phyloP scores from a whole-genome alignment of 257 asterid species.

The Eucommia ulmoides region DNA sequence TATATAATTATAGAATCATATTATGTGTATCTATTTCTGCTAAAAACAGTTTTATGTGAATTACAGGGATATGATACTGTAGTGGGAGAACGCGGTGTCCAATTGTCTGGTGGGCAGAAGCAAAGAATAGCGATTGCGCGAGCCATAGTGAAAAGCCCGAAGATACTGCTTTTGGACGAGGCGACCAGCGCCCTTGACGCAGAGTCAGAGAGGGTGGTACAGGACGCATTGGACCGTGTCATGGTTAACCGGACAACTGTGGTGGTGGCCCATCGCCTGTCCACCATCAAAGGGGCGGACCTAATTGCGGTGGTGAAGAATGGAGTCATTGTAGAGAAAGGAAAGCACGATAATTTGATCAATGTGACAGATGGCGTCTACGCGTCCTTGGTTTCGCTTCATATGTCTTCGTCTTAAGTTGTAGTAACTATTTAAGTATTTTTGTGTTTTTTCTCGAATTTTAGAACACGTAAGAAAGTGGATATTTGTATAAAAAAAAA shows the following conservation, averaged over 20 bases:
- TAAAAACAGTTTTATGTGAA: no score
- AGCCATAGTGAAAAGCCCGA: constrained; percentile 49
- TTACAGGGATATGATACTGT: constrained; percentile 50
- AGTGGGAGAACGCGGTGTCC: constrained; percentile 69
- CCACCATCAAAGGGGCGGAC: constrained; percentile 53
- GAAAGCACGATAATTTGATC: constrained; percentile 40
- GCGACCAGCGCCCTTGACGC: constrained; percentile 71
- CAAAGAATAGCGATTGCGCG: constrained; percentile 67
- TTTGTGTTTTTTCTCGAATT: no score
- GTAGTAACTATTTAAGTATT: no score
- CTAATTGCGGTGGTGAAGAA: constrained; percentile 45
- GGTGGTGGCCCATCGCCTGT: constrained; percentile 57
- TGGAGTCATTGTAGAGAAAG: constrained; percentile 48
- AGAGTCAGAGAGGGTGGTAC: constrained; percentile 59
- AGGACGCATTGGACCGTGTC: constrained; percentile 49
- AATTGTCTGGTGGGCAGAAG: no score
- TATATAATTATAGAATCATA: no score
- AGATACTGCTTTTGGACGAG: no score
- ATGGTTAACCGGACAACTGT: constrained; percentile 50
- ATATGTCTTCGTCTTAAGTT: constrained; percentile 8
- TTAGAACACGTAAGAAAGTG: no score
- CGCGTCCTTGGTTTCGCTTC: constrained; percentile 49
- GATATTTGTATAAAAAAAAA: no score
- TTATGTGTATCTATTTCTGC: no score
- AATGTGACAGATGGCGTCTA: constrained; percentile 33